phyloP scores from a whole-genome alignment of 1,284 basidiomycete genomes.

The Pseudozyma pruni region DNA sequence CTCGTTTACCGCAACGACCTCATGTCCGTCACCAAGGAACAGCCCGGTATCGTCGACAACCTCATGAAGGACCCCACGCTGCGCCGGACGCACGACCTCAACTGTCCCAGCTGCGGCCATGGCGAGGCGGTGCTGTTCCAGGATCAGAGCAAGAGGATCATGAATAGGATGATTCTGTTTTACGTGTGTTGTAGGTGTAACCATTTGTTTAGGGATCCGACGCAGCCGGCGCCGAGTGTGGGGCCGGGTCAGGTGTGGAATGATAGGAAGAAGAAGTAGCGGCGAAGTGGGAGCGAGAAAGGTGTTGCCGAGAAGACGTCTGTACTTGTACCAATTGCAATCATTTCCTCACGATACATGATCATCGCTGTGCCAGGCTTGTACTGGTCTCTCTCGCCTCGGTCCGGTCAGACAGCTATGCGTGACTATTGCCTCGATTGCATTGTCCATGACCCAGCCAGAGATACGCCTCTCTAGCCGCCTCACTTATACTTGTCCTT shows the following conservation, averaged over 20 bases:
- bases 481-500: constrained; percentile 60
- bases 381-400: no score
- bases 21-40: constrained; percentile 89
- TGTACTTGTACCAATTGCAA: constrained; percentile 39
- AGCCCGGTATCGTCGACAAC: constrained; percentile 90
- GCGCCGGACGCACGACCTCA: constrained; percentile 60
- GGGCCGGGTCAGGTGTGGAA: constrained; percentile 51
- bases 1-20: constrained; percentile 94
- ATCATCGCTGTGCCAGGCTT: no score
- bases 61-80: constrained; percentile 90
- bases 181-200: constrained; percentile 65
- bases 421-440: no score
- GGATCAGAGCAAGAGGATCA: constrained; percentile 65
- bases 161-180: constrained; percentile 66
- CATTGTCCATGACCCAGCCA: neutral
- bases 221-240: constrained; percentile 23
- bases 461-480: neutral
- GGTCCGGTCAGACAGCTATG: no score
- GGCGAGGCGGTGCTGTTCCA: constrained; percentile 64
- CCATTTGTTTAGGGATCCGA: constrained; percentile 58
- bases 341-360: no score
- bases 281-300: no score
- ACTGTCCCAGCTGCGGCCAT: constrained; percentile 62
- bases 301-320: neutral
- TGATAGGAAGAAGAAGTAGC: constrained; percentile 51